phyloP scores from a whole-genome alignment of 805 yeast species.

The Pichia pseudocactophila region DNA sequence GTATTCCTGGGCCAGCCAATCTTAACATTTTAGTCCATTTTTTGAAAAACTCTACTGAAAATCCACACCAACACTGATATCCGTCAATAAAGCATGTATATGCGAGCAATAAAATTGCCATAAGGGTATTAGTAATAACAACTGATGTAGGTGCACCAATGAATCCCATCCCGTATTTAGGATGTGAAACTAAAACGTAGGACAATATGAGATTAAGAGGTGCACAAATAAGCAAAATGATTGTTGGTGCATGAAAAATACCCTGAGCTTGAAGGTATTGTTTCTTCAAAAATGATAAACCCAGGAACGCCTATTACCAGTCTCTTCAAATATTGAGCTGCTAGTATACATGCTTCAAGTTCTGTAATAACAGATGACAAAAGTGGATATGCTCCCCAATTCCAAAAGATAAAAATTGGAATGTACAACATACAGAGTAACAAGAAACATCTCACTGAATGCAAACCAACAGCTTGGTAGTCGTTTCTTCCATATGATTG shows the following conservation, averaged over 20 bases:
- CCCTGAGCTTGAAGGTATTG: slow-evolving; percentile 52
- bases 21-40: slow-evolving; percentile 37
- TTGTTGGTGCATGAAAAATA: slow-evolving; percentile 47
- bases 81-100: slow-evolving; percentile 36
- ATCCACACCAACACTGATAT: slow-evolving; percentile 46
- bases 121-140: slow-evolving; percentile 46
- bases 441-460: slow-evolving; percentile 42
- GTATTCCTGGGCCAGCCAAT: slow-evolving; percentile 46
- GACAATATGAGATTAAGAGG: slow-evolving; percentile 45
- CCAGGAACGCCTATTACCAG: slow-evolving; percentile 49
- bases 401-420: slow-evolving; percentile 31
- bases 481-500: slow-evolving; percentile 52
- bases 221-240: slow-evolving; percentile 43
- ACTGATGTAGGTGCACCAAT: slow-evolving; percentile 54
- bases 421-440: slow-evolving; percentile 33
- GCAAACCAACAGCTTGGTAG: slow-evolving; percentile 41
- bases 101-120: slow-evolving; percentile 38
- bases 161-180: slow-evolving; percentile 40
- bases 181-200: slow-evolving; percentile 36
- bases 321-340: slow-evolving; percentile 39
- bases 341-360: slow-evolving; percentile 35
- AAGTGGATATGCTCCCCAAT: slow-evolving; percentile 31
- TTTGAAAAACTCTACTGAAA: slow-evolving; percentile 32
- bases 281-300: slow-evolving; percentile 46
- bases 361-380: slow-evolving; percentile 35